A percentile compares a stretch with the other conserved stretches of the same genome.
Evolutionary conservation across 2,329 filamentous ascomycete genomes (phyloP).

Genomic region (Penicillium sp.): DNA sequence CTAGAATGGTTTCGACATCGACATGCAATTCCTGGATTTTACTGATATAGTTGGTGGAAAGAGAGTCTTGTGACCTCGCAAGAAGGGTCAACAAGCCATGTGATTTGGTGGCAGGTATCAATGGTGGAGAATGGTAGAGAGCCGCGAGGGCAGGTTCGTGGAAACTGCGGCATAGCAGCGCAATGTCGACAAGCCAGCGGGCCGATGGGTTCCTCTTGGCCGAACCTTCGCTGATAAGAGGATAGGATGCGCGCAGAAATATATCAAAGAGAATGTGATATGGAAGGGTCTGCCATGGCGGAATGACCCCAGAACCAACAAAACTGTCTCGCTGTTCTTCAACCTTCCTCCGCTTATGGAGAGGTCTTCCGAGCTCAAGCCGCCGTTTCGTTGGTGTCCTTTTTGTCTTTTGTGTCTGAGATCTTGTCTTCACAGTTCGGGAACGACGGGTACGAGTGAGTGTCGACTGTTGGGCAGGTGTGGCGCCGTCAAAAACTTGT

Average conservation of each 20-base stretch:
- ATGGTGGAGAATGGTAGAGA: slow-evolving; percentile 71
- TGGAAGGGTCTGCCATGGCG: slow-evolving; percentile 65
- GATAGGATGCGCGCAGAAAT: slow-evolving; percentile 69
- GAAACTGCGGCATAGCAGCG: slow-evolving; percentile 68
- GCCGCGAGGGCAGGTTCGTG: slow-evolving; percentile 74
- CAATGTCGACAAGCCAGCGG: slow-evolving; percentile 68
- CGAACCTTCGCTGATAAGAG: slow-evolving; percentile 53
- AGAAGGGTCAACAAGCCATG: slow-evolving; percentile 60
- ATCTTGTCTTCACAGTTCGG: slow-evolving; percentile 25
- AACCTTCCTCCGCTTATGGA: slow-evolving; percentile 34
- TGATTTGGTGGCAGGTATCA: slow-evolving; percentile 59
- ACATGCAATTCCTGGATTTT: slow-evolving; percentile 75
- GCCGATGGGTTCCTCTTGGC: slow-evolving; percentile 31
- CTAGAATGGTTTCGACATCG: slow-evolving; percentile 65
- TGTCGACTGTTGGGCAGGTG: slow-evolving; percentile 14
- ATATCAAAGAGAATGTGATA: slow-evolving; percentile 73
- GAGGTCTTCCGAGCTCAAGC: slow-evolving; percentile 27
- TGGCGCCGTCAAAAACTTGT: slow-evolving; percentile 14
- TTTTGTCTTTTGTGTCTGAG: slow-evolving; percentile 28
- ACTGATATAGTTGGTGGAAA: slow-evolving; percentile 66
- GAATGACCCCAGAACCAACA: slow-evolving; percentile 47
- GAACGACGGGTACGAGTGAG: slow-evolving; percentile 22
- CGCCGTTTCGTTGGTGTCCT: slow-evolving; percentile 20
- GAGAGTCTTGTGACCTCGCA: slow-evolving; percentile 55
- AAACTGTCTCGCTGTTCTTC: slow-evolving; percentile 25